Evolutionary conservation across 768 basidiomycete species (phyloP).

Genomic region (Trichaptum fuscoviolaceum): DNA sequence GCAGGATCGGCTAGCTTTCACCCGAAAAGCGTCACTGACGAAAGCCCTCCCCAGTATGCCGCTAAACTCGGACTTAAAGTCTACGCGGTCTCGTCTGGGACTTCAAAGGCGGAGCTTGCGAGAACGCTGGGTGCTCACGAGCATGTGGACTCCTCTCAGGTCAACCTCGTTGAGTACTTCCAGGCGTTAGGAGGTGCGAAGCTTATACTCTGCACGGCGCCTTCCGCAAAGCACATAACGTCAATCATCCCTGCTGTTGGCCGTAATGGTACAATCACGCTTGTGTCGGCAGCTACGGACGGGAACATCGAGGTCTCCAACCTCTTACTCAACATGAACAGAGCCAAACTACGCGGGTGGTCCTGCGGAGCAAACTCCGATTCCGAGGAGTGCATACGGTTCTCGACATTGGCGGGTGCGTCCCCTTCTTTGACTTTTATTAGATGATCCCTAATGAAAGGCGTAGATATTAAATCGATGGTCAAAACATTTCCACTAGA

Average conservation of each 20-base stretch:
- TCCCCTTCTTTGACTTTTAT: not conserved
- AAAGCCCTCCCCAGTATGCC: constrained; percentile 19
- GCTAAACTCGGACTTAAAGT: constrained; percentile 31
- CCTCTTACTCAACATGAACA: constrained; percentile 11
- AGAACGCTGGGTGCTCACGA: constrained; percentile 31
- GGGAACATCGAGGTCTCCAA: constrained; percentile 10
- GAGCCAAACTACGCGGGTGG: constrained; percentile 10
- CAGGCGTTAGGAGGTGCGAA: constrained; percentile 34
- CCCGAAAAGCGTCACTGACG: not conserved
- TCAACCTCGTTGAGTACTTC: constrained; percentile 25
- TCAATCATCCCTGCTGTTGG: constrained; percentile 18
- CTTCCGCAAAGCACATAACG: constrained; percentile 15
- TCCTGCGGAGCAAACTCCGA: constrained; percentile 10
- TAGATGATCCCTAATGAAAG: not conserved
- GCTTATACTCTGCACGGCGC: constrained; percentile 31
- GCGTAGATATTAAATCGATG: not conserved
- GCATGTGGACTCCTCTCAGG: constrained; percentile 29
- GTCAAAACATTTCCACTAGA: not conserved
- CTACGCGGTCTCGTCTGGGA: constrained; percentile 28
- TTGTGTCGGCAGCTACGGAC: constrained; percentile 12
- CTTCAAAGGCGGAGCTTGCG: constrained; percentile 28
- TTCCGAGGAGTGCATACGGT: constrained; percentile 11
- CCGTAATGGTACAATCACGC: constrained; percentile 17
- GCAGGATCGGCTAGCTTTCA: not conserved
- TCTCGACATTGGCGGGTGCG: constrained; percentile 11